Conservation (phyloP, 78 protist species). For the Guillardia theta region DNA sequence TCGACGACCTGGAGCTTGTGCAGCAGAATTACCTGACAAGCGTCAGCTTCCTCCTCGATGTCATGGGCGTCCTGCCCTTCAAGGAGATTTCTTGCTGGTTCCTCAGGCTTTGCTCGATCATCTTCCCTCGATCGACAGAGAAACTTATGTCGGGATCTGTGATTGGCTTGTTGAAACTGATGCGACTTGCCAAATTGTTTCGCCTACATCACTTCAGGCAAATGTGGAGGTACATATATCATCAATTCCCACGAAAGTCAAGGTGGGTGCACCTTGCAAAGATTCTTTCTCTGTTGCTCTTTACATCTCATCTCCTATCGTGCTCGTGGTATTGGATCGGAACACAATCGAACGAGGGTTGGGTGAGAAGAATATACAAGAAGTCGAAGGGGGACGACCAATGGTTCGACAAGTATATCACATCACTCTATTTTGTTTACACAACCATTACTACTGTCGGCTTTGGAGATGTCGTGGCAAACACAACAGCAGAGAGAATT, state of each 20-base stretch:
- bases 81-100: background rate
- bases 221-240: background rate
- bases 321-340: conserved; percentile 21
- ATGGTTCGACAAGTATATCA: background rate
- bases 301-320: background rate
- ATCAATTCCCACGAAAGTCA: background rate
- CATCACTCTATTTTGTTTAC: background rate
- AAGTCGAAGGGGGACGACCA: background rate
- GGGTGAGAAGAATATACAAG: background rate
- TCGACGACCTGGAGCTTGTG: background rate
- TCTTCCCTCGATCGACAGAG: background rate
- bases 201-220: conserved; percentile 5
- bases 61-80: background rate
- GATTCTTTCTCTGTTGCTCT: background rate
- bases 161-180: background rate
- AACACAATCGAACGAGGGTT: background rate
- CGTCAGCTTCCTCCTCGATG: background rate
- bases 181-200: background rate
- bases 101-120: background rate
- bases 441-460: conserved; percentile 5
- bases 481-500: background rate
- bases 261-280: background rate
- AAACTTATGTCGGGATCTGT: background rate
- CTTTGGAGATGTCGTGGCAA: background rate
- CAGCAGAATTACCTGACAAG: background rate